phyloP scores from a whole-genome alignment of 176 grass and related monocot genomes.

The Aegilops sharonensis region DNA sequence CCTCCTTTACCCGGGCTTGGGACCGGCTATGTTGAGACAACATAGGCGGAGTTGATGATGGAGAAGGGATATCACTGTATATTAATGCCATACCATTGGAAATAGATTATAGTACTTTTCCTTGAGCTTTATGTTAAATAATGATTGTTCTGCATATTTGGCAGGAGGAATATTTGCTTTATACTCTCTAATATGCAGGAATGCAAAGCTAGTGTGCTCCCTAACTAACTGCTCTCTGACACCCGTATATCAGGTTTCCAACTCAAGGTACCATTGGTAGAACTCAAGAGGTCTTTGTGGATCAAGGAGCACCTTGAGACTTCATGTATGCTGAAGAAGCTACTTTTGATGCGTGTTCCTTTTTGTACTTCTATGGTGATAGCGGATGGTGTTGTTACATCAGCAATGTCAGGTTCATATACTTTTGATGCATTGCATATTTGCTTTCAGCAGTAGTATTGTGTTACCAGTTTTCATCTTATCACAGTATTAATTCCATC shows the following conservation, averaged over 20 bases:
- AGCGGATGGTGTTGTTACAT: constrained; percentile 69
- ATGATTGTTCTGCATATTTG: too few species aligned
- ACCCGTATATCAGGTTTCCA: too few species aligned
- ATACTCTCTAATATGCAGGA: too few species aligned
- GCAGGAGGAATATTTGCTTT: too few species aligned
- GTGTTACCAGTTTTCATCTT: constrained; percentile 8
- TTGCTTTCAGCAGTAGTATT: background rate
- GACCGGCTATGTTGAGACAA: too few species aligned
- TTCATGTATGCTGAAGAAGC: constrained; percentile 74
- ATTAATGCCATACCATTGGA: background rate
- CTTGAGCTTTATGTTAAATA: too few species aligned
- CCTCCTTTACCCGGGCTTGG: too few species aligned
- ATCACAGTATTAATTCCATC: constrained; percentile 23
- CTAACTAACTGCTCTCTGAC: too few species aligned
- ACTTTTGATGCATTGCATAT: constrained; percentile 3
- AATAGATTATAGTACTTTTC: too few species aligned
- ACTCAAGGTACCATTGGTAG: too few species aligned
- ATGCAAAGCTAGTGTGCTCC: too few species aligned
- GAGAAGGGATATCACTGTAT: constrained; percentile 68
- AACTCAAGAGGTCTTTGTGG: constrained; percentile 34
- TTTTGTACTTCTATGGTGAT: constrained; percentile 91
- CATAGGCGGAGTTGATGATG: too few species aligned
- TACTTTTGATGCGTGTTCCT: constrained; percentile 93
- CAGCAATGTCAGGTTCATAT: constrained; percentile 86
- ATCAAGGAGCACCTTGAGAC: constrained; percentile 88